Conservation (phyloP, 169 alveolate species). For the Plasmodium inui region DNA sequence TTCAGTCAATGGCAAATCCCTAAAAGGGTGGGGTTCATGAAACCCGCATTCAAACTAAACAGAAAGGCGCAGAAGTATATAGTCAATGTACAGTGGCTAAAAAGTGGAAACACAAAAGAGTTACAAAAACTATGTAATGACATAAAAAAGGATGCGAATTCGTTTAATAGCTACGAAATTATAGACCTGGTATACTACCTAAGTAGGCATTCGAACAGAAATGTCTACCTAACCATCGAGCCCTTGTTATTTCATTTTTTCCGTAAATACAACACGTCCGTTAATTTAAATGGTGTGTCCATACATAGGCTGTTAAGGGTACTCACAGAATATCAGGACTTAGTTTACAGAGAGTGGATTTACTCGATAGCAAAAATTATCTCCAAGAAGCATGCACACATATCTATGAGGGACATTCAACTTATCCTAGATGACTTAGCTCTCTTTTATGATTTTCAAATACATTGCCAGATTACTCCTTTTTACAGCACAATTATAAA, state of each 20-base stretch:
- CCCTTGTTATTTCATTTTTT: slow-evolving; percentile 74
- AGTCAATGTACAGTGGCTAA: slow-evolving; percentile 71
- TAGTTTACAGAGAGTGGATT: slow-evolving; percentile 85
- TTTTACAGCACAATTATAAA: slow-evolving; percentile 78
- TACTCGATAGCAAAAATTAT: slow-evolving; percentile 83
- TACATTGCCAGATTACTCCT: slow-evolving; percentile 78
- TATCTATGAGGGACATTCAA: slow-evolving; percentile 85
- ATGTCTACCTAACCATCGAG: slow-evolving; percentile 63
- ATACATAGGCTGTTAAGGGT: slow-evolving; percentile 82
- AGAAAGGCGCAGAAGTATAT: slow-evolving; percentile 73
- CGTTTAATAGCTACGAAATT: slow-evolving; percentile 65
- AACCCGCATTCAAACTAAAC: slow-evolving; percentile 63
- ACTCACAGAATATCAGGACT: slow-evolving; percentile 84
- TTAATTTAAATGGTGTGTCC: slow-evolving; percentile 64
- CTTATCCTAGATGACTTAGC: slow-evolving; percentile 85
- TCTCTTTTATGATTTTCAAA: slow-evolving; percentile 84
- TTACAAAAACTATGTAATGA: slow-evolving; percentile 64
- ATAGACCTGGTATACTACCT: slow-evolving; percentile 56
- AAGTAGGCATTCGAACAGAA: slow-evolving; percentile 48
- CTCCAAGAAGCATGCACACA: slow-evolving; percentile 80
- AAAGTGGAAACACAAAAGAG: slow-evolving; percentile 44
- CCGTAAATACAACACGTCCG: slow-evolving; percentile 46
- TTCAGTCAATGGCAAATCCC: slow-evolving; percentile 49
- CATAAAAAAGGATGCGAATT: slow-evolving; percentile 61
- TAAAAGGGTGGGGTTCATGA: slow-evolving; percentile 71